Base-by-base conservation (phyloP, 1,284 basidiomycete species). In the Trichosporon asahii region DNA sequence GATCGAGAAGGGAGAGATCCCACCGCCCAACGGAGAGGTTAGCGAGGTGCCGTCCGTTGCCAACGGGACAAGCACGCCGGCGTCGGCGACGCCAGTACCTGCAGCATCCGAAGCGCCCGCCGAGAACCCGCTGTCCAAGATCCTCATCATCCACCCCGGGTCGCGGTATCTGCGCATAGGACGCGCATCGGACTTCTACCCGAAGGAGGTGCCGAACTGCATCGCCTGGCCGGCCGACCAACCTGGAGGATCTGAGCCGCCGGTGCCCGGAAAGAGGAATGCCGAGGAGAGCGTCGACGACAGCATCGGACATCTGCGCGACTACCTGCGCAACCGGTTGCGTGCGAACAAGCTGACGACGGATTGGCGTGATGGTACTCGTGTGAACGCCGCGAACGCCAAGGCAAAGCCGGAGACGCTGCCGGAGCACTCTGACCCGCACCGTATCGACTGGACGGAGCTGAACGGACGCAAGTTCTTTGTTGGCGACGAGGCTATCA, bases 111-210 rank as follows among this genome's bases (percentile, higher is more conserved):
- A 31, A 15, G 23, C n/a, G 3, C 25, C 8, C 12, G 64, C 29
- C 23, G 69, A 70, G 25, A 73, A 79, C 65, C 79, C 78, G 4
- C 70, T 82, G n/a, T 37, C 68, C n/a, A 80, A 76, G 49, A 86
- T 84, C 25, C 83, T 99, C 69, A 91, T 99, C 46, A 92, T 99
- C 68, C 97, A 99, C 78, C 94, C 93, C 1, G 97, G 97, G 27
- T 95, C 95, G 1, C 88, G 92, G 31, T 90, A 86, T 77, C 85
- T 98, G 40, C 90, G 94, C 31, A 89, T 99, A 64, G 97, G 97
- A 29, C 88, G 89, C 76, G 94, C 95, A 0, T 92, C 90, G n/a
- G 95, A 98, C 68, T 82, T 79, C 63, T 81, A 84, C 68, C 83
- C 83, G 0, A 75, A 81, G 66, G 80, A 83, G 68, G 72, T 83